These are phyloP conservation scores for Saitozyma sp. DNA, from an alignment of 768 basidiomycete genomes.

Conservation along the genomic window DNA sequence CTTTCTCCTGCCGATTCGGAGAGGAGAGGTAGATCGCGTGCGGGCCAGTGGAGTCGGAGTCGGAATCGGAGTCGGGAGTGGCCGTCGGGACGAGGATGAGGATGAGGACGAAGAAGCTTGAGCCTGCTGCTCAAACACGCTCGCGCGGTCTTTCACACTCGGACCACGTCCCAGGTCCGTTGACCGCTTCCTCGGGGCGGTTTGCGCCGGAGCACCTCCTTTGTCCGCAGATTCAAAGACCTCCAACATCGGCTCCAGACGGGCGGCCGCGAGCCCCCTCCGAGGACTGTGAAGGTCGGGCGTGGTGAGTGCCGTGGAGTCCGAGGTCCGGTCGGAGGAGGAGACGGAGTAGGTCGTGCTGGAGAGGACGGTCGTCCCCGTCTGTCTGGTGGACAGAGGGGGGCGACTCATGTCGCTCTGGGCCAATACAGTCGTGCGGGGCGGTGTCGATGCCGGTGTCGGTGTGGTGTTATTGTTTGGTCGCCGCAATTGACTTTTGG, in stretches of 20 bases:
- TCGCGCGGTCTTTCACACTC: conserved; percentile 39
- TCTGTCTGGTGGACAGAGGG: conserved; percentile 15
- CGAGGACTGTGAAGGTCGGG: conserved; percentile 31
- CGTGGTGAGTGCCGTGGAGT: conserved; percentile 33
- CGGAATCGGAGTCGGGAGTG: conserved; percentile 10
- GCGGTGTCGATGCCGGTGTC: not conserved
- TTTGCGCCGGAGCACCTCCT: not conserved
- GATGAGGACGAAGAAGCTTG: conserved; percentile 16
- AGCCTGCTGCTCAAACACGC: conserved; percentile 25
- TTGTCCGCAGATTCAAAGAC: conserved; percentile 13
- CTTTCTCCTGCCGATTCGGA: conserved; percentile 19
- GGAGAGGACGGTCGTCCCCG: conserved; percentile 34
- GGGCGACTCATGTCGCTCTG: conserved; percentile 24
- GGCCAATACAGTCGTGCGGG: not conserved
- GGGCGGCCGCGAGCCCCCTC: conserved; percentile 8
- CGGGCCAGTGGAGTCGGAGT: not conserved
- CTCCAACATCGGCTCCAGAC: conserved; percentile 27
- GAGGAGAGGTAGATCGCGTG: conserved; percentile 33
- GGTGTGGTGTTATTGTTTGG: not conserved
- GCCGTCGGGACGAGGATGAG: conserved; percentile 21
- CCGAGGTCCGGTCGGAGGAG: conserved; percentile 15
- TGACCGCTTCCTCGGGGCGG: not conserved
- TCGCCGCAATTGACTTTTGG: too few relatives aligned
- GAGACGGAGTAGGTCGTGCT: conserved; percentile 17
- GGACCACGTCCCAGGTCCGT: conserved; percentile 19